Base-by-base conservation (phyloP, 352 stramenopile species). In the Phytophthora chlamydospora region DNA sequence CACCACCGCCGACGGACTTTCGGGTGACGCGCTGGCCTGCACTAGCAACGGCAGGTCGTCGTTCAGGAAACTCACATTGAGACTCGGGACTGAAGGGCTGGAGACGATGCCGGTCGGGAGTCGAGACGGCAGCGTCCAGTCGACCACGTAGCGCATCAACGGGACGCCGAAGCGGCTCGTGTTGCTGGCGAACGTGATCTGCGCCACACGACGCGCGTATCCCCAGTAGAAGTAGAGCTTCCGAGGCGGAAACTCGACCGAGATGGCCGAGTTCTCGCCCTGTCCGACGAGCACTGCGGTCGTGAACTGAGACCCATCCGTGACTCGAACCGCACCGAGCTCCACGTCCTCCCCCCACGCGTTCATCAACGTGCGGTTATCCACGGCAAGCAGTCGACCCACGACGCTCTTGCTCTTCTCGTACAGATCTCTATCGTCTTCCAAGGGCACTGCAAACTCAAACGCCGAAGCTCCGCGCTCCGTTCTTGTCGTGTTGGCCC, bases 231-330 rank as follows among this genome's bases (percentile, higher is more conserved):
- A 85, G 14, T 75, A 58, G 13, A 90, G 45, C 21, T 73, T 77
- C 6, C 58, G 13, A 0, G 78, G 80, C 4, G 76, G 76, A 14
- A 80, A 87, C 2, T 69, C 52, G 7, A 51, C 36, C 0, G 39
- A 40, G 9, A 33, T 58, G 10, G 51, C 42, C 11, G 36, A 39
- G 16, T 62, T 59, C 13, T 75, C 59, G 0, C 54, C 64, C 8
- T 66, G 38, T 0, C 68, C 68, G 12, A 54, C 56, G 14, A 81
- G 48, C 7, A 88, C 32, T 1, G 64, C 64, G 1, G 75, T 90
- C 16, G 71, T 73, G 64, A 90, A 90, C 47, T 89, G 78, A 6
- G 78, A 86, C 7, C 80, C 70, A 29, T 90, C 78, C 0, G 78
- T 88, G 10, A 75, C 58, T 4, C 72, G 62, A 16, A 66, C 31